Evolutionary conservation across 306 rosid genomes (phyloP), one percentile per base, ranked within the genome.

Genomic region (Mimosa pudica): DNA sequence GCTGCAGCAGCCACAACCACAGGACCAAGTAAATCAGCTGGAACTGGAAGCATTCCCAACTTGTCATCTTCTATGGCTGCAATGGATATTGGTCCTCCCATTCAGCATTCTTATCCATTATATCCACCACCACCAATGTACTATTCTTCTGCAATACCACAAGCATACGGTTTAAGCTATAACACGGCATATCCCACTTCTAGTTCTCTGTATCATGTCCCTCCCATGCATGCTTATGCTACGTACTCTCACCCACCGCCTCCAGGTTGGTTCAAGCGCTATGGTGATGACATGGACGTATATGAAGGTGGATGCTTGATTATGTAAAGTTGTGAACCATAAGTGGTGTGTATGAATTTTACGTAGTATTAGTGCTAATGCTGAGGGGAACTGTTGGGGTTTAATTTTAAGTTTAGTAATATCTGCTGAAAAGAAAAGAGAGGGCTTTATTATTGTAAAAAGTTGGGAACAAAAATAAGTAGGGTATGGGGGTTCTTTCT

Each of bases 91-190:
- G 73, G 83, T 30, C 84, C 83, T 51, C 77, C 91, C 54, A 67
- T 71, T 81, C 91, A 82, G 45, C 84, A 81, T 4, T 35, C 79
- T 10, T 86, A 83, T 71, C 82, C 85, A 7, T 86, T 84, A 12
- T 86, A 84, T 70, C 46, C 46, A 64, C 77, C 86, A 13, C 24
- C 80, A 17, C 42, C 80, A 14, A n/a, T 60, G 69, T 77, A 71
- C 47, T 41, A 55, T 79, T 54, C 79, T 70, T 57, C 74, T 46
- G 51, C 57, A 35, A 17, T 80, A 1, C 54, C 81, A 2, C 80
- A 30, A 48, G 35, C 6, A 14, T 82, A 84, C 42, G 87, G 90
- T 5, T 12, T 86, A 45, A 86, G 87, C 49, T 86, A 87, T 86
- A 88, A 65, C 47, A 84, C 88, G 54, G 54, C 86, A 38, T 73